Evolutionary conservation across 1,284 basidiomycete species (phyloP).

Genomic region (Leccinum fallax): DNA sequence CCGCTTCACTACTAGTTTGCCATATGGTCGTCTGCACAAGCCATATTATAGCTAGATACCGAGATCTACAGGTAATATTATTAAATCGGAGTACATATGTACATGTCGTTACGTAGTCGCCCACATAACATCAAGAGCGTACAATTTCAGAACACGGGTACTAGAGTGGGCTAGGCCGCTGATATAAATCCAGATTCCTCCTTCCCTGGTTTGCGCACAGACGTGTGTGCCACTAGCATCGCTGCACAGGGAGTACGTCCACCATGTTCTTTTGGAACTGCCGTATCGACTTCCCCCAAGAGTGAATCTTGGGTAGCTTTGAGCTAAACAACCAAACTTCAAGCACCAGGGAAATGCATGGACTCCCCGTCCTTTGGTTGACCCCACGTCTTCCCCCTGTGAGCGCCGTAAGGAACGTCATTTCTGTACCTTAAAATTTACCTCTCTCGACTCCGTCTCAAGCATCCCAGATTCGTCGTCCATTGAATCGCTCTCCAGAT

Average conservation of each 20-base stretch:
- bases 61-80: background rate
- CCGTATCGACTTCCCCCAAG: conserved; percentile 3
- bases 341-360: background rate
- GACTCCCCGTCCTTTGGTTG: background rate
- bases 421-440: conserved; percentile 8
- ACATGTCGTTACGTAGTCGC: background rate
- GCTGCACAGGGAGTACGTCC: background rate
- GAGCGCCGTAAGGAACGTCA: conserved; percentile 10
- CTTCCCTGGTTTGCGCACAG: background rate
- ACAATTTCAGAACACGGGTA: background rate
- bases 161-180: too few species aligned
- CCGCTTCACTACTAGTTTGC: background rate
- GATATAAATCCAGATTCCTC: background rate
- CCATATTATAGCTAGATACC: background rate
- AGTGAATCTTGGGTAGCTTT: background rate
- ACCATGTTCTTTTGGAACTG: conserved; percentile 3
- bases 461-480: conserved; percentile 12
- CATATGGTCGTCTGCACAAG: background rate
- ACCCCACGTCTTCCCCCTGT: background rate
- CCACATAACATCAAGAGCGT: background rate
- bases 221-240: background rate
- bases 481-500: background rate
- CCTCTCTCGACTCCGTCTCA: conserved; percentile 7
- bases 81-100: background rate
- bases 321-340: background rate